Base-by-base conservation (phyloP, 2,329 filamentous ascomycete genomes). In the Colletotrichum abscissum region DNA sequence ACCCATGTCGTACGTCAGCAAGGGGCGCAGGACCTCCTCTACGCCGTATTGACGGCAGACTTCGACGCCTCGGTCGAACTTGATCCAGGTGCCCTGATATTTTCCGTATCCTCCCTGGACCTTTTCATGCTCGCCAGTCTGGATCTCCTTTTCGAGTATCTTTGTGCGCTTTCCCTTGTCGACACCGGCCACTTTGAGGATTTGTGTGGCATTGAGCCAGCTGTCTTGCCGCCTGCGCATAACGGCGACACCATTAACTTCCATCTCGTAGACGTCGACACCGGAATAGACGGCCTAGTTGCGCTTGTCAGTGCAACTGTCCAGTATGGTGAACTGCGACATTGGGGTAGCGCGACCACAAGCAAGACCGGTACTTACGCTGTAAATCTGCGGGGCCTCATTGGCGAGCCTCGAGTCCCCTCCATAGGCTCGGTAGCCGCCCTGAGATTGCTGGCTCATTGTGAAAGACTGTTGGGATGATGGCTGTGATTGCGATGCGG, bases 31-130 rank as follows among this genome's bases (percentile, higher is more conserved):
- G 5, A 94, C 78, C 75, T 96, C 94, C 81, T 96, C 93, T 38
- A 97, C 94, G 12, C 89, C 91, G 77, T 93, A 93, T 76, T 92
- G 90, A 55, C 93, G 92, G 82, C 97, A 98, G 78, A 99, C 96
- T 80, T 98, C 95, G 58, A 97, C 89, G 1, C 96, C 97, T 74
- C 96, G 92, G 63, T 96, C 93, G 80, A 97, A 98, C 79, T 93
- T 94, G 80, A 99, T 97, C 97, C 97, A 99, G 2, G 97, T 99
- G 68, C 97, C 97, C 86, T 99, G 97, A 80, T 99, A 99, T 86
- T 98, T 98, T 76, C 97, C 97, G 80, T 99, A 99, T 5, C 97
- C 97, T 42, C 97, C 97, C 82, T 99, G 97, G 3, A 99, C 96
- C 84, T 99, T 99, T 82, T 99, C 97, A 82, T 99, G 96, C 80